phyloP scores from a whole-genome alignment of 2,329 filamentous ascomycete genomes.

The Diatrype stigma region DNA sequence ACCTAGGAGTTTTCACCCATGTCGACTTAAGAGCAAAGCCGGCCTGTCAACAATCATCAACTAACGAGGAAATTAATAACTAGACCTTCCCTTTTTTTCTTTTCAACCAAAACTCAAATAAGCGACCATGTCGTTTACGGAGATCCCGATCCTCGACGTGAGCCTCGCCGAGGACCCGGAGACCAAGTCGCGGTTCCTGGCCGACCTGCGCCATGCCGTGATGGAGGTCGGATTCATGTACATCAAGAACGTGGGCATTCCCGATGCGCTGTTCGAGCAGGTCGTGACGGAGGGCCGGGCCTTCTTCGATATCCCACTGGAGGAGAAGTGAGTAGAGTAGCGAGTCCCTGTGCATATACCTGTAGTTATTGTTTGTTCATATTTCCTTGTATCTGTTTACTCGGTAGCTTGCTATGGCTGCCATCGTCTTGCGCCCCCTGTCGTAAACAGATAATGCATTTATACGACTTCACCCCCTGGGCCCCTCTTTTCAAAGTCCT shows the following conservation, averaged over 20 bases:
- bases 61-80: background rate
- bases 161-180: conserved; percentile 57
- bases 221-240: conserved; percentile 89
- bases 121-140: conserved; percentile 62
- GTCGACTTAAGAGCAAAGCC: too few relatives aligned
- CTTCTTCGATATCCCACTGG: conserved; percentile 73
- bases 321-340: conserved; percentile 60
- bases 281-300: conserved; percentile 64
- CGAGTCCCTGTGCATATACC: too few relatives aligned
- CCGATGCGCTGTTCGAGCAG: conserved; percentile 57
- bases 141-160: conserved; percentile 75
- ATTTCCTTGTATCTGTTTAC: too few relatives aligned
- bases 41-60: too few relatives aligned
- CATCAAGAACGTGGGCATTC: conserved; percentile 72
- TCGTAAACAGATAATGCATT: too few relatives aligned
- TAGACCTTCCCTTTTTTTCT: background rate
- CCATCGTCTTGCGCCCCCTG: too few relatives aligned
- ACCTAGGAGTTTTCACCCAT: too few relatives aligned
- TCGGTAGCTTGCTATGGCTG: too few relatives aligned
- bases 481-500: too few relatives aligned
- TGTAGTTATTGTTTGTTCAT: too few relatives aligned
- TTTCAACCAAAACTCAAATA: background rate
- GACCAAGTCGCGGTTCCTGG: conserved; percentile 69
- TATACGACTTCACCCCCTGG: too few relatives aligned
- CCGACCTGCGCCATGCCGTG: conserved; percentile 67